phyloP scores from a whole-genome alignment of 2,329 filamentous ascomycete species.

The Mycosphaerella sp. region DNA sequence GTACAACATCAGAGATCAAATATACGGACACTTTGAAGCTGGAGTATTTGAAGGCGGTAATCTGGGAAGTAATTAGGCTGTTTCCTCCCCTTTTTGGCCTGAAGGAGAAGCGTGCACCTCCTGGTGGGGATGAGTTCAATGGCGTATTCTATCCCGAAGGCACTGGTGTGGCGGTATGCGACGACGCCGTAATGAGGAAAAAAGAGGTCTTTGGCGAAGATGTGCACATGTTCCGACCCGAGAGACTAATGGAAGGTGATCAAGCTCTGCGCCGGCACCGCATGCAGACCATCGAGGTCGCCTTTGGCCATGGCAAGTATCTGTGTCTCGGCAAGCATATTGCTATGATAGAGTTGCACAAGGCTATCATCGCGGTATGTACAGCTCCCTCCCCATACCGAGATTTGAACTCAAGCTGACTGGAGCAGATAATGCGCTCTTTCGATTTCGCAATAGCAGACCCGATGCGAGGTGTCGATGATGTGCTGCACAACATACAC shows the following conservation, averaged over 20 bases:
- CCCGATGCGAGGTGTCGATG: conserved; percentile 18
- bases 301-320: conserved; percentile 44
- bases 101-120: conserved; percentile 25
- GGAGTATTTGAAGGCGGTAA: conserved; percentile 30
- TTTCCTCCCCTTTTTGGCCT: conserved; percentile 30
- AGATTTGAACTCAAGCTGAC: conserved; percentile 1
- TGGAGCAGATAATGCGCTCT: conserved; percentile 14
- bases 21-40: conserved; percentile 26
- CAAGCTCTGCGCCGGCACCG: conserved; percentile 35
- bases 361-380: conserved; percentile 45
- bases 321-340: conserved; percentile 46
- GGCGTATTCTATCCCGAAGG: conserved; percentile 44
- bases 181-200: conserved; percentile 39
- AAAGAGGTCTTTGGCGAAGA: conserved; percentile 39
- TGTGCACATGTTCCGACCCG: conserved; percentile 43
- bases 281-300: conserved; percentile 38
- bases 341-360: conserved; percentile 47
- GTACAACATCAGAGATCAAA: conserved; percentile 12
- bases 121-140: conserved; percentile 28
- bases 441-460: conserved; percentile 23
- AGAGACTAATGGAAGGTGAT: conserved; percentile 45
- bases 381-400: not conserved
- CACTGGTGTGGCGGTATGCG: conserved; percentile 42
- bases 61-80: conserved; percentile 32
- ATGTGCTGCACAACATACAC: conserved; percentile 17